phyloP scores from a whole-genome alignment of 2,329 filamentous ascomycete species.

The Hortaea sp. region DNA sequence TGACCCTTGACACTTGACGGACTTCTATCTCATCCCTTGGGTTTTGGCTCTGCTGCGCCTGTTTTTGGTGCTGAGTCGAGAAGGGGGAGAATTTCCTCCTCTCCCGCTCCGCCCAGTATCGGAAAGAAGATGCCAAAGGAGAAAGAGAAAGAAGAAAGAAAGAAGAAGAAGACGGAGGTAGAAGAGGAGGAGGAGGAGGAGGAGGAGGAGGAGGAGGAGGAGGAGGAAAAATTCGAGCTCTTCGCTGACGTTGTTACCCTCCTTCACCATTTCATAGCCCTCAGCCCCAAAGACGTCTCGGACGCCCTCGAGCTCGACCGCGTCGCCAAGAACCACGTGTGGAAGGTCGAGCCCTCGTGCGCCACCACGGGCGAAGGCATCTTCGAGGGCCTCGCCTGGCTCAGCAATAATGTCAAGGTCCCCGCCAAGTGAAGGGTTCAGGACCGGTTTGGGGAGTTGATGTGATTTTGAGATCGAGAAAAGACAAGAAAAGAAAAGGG shows the following conservation, averaged over 20 bases:
- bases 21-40: no score
- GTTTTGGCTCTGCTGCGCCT: no score
- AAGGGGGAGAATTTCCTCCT: no score
- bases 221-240: background rate
- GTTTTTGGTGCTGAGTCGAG: no score
- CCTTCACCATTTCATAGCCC: conserved; percentile 24
- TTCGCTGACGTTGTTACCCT: background rate
- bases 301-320: conserved; percentile 38
- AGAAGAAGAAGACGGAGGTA: no score
- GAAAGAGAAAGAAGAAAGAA: no score
- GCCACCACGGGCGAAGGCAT: conserved; percentile 44
- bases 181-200: background rate
- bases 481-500: no score
- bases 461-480: no score
- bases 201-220: background rate
- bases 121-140: no score
- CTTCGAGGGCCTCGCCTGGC: conserved; percentile 43
- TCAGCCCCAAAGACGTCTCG: conserved; percentile 42
- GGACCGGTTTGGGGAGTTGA: no score
- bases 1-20: background rate
- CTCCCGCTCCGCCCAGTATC: no score
- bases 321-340: conserved; percentile 43
- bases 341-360: conserved; percentile 46
- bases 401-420: conserved; percentile 41
- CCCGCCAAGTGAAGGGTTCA: background rate